Base-by-base conservation (phyloP, 345 rosid genomes). In the Gossypium turneri region DNA sequence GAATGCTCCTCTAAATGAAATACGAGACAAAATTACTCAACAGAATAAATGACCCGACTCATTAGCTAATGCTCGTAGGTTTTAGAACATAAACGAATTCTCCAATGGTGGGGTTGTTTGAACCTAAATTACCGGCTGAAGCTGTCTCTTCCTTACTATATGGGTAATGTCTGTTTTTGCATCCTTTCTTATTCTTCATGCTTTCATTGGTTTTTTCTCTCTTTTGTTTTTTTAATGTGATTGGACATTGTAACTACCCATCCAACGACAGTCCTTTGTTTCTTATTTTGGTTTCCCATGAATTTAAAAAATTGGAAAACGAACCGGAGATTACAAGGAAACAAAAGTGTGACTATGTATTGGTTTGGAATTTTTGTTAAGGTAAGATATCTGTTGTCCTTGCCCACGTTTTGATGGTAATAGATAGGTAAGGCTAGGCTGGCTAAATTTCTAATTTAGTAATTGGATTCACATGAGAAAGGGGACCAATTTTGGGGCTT, bases 101-200 rank as follows among this genome's bases (percentile, higher is more conserved):
- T 6, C 12, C 44, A 48, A 43, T 38, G 44, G 72, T 47, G 29
- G 29, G 77, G 77, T 64, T 34, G n/a, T 17, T 73, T 51, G 70
- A 62, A 38, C 77, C 25, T 1, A 55, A 47, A 43, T 34, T 52
- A 38, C 67, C 27, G 1, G 74, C 19, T 13, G 47, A 67, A 12
- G 75, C 12, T 3, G 25, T 29, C 57, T 58, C 57, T 58, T 72
- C 55, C 16, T 53, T 34, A 19, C 12, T 8, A 29, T 3, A 29
- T 34, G 34, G 17, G 24, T 17, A 34, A 34, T 47, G 43, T 51
- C 4, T 53, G 72, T 17, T 34, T 41, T 22, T 25, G 24, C 45
- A 12, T 43, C 4, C 47, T 70, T 45, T 10, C 44, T 2, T 57
- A 3, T 25, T 51, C 24, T 3, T 53, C 41, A 2, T 38, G 64